Percentiles rank a stretch among this genome's conserved stretches.
Conservation (phyloP, 2,329 filamentous ascomycete genomes). For the Zymoseptoria crescenta region DNA sequence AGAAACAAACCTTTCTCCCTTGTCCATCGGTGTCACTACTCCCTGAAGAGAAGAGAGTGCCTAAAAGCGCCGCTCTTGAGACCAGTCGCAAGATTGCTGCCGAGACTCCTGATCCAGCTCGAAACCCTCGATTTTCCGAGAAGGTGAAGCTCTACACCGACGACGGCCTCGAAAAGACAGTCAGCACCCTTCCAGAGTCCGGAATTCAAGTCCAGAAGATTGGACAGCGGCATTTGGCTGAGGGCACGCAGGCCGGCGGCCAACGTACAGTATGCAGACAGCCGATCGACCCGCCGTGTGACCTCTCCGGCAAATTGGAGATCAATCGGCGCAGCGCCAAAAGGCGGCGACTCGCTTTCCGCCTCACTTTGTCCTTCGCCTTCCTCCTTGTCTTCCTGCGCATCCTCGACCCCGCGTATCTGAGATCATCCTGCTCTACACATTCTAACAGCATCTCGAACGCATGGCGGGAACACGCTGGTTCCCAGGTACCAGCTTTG, state of each 20-base stretch:
- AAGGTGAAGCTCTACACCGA: no score
- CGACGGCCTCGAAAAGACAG: no score
- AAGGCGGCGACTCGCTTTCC: not conserved
- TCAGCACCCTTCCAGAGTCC: no score
- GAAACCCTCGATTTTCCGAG: no score
- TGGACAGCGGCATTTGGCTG: no score
- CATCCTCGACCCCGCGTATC: not conserved
- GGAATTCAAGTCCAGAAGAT: no score
- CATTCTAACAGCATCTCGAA: not conserved
- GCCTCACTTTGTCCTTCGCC: constrained; percentile 19
- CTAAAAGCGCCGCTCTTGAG: no score
- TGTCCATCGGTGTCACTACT: not conserved
- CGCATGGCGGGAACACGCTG: constrained; percentile 16
- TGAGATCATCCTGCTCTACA: constrained; percentile 12
- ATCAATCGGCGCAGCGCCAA: not conserved
- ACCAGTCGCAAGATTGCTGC: no score
- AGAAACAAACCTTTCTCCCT: constrained; percentile 23
- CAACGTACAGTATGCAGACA: not conserved
- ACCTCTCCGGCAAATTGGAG: not conserved
- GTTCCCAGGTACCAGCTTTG: constrained; percentile 14
- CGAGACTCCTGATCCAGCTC: no score
- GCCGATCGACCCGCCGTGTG: not conserved
- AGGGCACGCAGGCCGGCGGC: not conserved
- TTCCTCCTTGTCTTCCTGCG: constrained; percentile 20
- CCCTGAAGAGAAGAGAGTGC: no score